Percentiles rank a stretch among this genome's conserved stretches.
Conservation (phyloP, 1,139 yeast species). For the Kazachstania sp. region DNA sequence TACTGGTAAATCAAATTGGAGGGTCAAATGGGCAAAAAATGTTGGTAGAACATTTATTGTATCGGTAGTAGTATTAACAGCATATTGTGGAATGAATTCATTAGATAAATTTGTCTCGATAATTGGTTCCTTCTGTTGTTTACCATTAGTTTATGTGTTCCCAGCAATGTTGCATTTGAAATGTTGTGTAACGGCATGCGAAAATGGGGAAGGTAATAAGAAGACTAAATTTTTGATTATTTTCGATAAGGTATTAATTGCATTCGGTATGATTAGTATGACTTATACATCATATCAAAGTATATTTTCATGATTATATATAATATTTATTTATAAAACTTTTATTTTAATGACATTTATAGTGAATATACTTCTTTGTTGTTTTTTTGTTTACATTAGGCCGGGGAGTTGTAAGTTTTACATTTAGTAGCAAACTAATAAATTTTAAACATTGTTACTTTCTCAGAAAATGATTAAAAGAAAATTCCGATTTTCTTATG, state of each 20-base stretch:
- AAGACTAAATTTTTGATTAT: background rate
- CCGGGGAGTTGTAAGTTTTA: too few species aligned
- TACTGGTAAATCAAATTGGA: constrained; percentile 48
- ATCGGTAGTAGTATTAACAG: constrained; percentile 41
- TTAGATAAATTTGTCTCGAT: constrained; percentile 67
- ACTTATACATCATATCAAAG: constrained; percentile 59
- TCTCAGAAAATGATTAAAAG: too few species aligned
- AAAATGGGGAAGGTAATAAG: background rate
- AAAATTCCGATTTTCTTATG: too few species aligned
- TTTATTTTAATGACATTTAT: background rate
- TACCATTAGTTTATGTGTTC: constrained; percentile 74
- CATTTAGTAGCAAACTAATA: too few species aligned
- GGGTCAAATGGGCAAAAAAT: constrained; percentile 62
- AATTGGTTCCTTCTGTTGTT: constrained; percentile 75
- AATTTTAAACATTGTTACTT: too few species aligned
- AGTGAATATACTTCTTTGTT: too few species aligned
- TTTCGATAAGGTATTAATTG: constrained; percentile 42
- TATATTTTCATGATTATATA: constrained; percentile 14
- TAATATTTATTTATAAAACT: background rate
- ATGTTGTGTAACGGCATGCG: constrained; percentile 25
- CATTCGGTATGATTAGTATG: constrained; percentile 54
- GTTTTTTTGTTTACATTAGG: too few species aligned
- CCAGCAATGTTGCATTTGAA: constrained; percentile 63
- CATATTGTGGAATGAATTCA: constrained; percentile 56
- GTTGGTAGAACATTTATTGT: constrained; percentile 48